A percentile compares a stretch with the other conserved stretches of the same genome.
Evolutionary conservation across 148 eudicot genomes (phyloP).

Genomic region (Euryodendron excelsum): DNA sequence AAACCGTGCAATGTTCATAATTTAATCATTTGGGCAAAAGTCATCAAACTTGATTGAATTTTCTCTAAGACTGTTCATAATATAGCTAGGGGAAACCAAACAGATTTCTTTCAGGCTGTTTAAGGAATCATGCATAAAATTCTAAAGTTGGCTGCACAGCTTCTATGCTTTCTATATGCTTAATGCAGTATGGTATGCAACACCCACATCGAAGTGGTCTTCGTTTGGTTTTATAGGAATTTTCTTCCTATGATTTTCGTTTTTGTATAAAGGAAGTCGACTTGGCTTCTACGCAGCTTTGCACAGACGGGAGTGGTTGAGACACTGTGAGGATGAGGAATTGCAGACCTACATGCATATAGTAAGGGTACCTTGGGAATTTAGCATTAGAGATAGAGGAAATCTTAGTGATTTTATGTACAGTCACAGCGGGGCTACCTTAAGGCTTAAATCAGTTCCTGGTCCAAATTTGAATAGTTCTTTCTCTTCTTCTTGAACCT

Average conservation of each 20-base stretch:
- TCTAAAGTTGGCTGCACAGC: background rate
- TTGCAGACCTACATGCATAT: too few relatives aligned
- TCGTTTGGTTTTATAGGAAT: background rate
- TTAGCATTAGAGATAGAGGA: background rate
- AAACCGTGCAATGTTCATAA: too few relatives aligned
- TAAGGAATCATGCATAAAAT: background rate
- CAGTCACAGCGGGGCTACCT: background rate
- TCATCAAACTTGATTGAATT: too few relatives aligned
- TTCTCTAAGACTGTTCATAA: background rate
- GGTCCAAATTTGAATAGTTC: background rate
- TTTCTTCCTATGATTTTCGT: too few relatives aligned
- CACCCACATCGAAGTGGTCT: background rate
- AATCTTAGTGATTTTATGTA: background rate
- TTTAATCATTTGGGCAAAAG: too few relatives aligned
- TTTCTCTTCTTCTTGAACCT: background rate
- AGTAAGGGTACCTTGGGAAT: background rate
- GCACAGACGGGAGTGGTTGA: too few relatives aligned
- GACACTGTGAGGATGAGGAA: too few relatives aligned
- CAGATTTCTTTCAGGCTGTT: background rate
- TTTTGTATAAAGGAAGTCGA: too few relatives aligned
- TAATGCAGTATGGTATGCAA: background rate
- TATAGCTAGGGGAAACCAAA: background rate
- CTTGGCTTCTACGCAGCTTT: too few relatives aligned
- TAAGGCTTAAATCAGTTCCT: background rate
- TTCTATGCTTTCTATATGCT: background rate